These are phyloP conservation scores for Sordariomycetes sp. DNA, from an alignment of 2,329 filamentous ascomycete species.

Conservation along the genomic window DNA sequence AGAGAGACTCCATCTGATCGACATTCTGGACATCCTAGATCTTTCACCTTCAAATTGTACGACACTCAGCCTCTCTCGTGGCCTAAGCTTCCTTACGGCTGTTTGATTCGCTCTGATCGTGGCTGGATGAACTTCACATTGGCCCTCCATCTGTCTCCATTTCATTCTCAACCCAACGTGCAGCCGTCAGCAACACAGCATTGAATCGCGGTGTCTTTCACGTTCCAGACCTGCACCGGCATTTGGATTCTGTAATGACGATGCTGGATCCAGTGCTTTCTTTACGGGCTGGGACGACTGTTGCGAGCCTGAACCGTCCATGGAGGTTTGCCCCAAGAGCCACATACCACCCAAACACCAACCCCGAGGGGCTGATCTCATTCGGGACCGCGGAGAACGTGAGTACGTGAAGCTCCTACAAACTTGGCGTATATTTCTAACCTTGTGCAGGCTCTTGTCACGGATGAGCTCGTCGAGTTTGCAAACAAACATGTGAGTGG, in stretches of 20 bases:
- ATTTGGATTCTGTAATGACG: not conserved
- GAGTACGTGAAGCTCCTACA: not conserved
- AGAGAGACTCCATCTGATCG: no score
- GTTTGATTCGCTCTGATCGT: no score
- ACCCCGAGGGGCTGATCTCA: conserved; percentile 32
- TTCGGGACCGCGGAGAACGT: conserved; percentile 40
- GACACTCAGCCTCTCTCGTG: no score
- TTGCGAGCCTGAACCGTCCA: conserved; percentile 14
- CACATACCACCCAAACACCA: conserved; percentile 26
- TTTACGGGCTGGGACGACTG: conserved; percentile 12
- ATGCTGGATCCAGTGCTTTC: conserved; percentile 5
- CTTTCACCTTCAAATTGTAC: no score
- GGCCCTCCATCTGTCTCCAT: no score
- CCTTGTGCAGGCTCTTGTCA: conserved; percentile 26
- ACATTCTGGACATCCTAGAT: no score
- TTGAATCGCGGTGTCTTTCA: no score
- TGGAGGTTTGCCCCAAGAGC: conserved; percentile 21
- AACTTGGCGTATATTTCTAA: not conserved
- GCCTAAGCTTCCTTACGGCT: no score
- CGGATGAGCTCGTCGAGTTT: conserved; percentile 20
- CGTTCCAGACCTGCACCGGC: not conserved
- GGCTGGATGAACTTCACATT: no score
- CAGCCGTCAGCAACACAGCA: no score
- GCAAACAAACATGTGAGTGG: conserved; percentile 18
- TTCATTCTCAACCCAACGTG: no score